Percentiles rank a stretch among this genome's conserved stretches.
Evolutionary conservation across 805 yeast genomes (phyloP).

Genomic region (Peterozyma xylosa): DNA sequence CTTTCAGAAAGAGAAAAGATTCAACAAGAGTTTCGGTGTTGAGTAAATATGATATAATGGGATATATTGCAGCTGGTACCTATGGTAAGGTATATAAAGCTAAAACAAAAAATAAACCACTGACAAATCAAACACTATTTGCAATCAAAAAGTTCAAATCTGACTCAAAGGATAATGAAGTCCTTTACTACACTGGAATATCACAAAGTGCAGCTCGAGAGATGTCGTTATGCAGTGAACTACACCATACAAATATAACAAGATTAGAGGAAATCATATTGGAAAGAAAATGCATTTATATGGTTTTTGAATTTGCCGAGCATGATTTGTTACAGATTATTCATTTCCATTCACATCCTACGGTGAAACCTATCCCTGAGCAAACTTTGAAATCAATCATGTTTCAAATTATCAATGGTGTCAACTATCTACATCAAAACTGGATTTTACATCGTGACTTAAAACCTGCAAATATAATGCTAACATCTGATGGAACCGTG

Average conservation of each 20-base stretch:
- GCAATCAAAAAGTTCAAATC: conserved; percentile 96
- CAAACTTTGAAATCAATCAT: conserved; percentile 73
- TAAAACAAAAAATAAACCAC: conserved; percentile 30
- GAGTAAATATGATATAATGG: conserved; percentile 80
- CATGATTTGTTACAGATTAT: conserved; percentile 92
- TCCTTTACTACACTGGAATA: conserved; percentile 85
- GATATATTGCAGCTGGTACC: conserved; percentile 98
- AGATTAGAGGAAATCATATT: conserved; percentile 74
- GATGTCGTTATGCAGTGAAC: conserved; percentile 89
- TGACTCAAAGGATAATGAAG: conserved; percentile 81
- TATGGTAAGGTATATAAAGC: conserved; percentile 96
- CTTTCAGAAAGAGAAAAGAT: conserved; percentile 61
- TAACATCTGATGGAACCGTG: conserved; percentile 79
- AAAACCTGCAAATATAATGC: conserved; percentile 98
- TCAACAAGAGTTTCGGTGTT: conserved; percentile 62
- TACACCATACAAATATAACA: conserved; percentile 73
- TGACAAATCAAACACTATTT: conserved; percentile 30
- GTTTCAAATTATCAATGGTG: conserved; percentile 92
- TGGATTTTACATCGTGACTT: conserved; percentile 95
- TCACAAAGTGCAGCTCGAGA: conserved; percentile 95
- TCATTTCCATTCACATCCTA: conserved; percentile 91
- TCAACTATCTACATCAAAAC: conserved; percentile 85
- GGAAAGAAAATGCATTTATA: conserved; percentile 84
- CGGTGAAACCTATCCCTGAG: conserved; percentile 69
- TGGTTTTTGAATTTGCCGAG: conserved; percentile 95